Evolutionary conservation across 2,329 filamentous ascomycete species (phyloP).

Genomic region (Aspergillus sclerotialis): DNA sequence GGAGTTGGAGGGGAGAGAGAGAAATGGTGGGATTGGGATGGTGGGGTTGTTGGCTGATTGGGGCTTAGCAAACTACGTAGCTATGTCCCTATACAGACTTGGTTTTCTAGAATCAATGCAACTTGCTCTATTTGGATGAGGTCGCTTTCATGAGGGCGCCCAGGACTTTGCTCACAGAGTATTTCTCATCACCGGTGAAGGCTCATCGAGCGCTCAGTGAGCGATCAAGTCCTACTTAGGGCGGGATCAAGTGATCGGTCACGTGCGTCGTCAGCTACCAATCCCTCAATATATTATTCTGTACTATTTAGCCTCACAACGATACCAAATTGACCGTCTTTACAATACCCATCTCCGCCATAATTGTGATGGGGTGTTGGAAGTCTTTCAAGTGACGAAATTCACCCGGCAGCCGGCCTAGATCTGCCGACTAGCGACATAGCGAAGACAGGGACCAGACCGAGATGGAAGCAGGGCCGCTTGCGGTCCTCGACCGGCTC

Average conservation of each 20-base stretch:
- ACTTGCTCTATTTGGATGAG: slow-evolving; percentile 2
- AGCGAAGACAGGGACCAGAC: too few species aligned
- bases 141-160: slow-evolving; percentile 4
- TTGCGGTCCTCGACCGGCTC: too few species aligned
- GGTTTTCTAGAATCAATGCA: slow-evolving; percentile 6
- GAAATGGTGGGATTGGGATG: slow-evolving; percentile 6
- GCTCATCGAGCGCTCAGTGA: too few species aligned
- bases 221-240: slow-evolving; percentile 3
- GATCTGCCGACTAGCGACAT: too few species aligned
- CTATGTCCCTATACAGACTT: slow-evolving; percentile 9
- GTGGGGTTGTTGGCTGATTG: slow-evolving; percentile 5
- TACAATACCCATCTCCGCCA: too few species aligned
- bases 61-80: slow-evolving; percentile 5
- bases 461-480: too few species aligned
- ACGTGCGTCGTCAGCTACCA: slow-evolving; percentile 1
- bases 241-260: slow-evolving; percentile 2
- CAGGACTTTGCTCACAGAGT: slow-evolving; percentile 5
- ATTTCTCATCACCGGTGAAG: slow-evolving; percentile 4
- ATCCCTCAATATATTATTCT: background rate
- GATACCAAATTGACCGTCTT: background rate
- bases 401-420: too few species aligned
- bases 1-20: slow-evolving; percentile 7
- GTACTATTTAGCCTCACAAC: background rate
- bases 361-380: too few species aligned
- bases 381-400: too few species aligned